phyloP scores from a whole-genome alignment of 371 early-diverging fungal genomes.

The Sporodiniella umbellata region DNA sequence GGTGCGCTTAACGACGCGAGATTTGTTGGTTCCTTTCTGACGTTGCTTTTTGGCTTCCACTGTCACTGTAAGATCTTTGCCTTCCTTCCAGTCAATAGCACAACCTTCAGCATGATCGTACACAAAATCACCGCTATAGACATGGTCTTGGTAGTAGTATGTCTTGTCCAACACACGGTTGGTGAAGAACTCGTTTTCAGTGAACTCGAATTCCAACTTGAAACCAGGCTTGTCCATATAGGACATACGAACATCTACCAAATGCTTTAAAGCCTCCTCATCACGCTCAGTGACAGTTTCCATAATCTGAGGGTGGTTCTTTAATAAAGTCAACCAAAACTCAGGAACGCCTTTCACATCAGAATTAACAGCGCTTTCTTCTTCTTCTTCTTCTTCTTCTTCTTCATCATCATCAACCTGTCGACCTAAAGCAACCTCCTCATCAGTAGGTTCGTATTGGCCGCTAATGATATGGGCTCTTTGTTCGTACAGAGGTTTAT shows the following conservation, averaged over 20 bases:
- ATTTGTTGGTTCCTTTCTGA: slow-evolving; percentile 96
- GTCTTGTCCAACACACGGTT: slow-evolving; percentile 87
- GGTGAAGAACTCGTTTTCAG: slow-evolving; percentile 84
- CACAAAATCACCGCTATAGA: slow-evolving; percentile 73
- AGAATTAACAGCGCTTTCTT: slow-evolving; percentile 30
- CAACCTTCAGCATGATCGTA: slow-evolving; percentile 91
- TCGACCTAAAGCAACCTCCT: slow-evolving; percentile 68
- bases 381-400: slow-evolving; percentile 37
- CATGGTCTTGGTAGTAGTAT: slow-evolving; percentile 79
- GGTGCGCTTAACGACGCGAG: slow-evolving; percentile 93
- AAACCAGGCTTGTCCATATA: slow-evolving; percentile 90
- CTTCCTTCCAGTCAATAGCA: slow-evolving; percentile 93
- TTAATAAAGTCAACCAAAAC: slow-evolving; percentile 94
- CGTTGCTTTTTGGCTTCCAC: slow-evolving; percentile 97
- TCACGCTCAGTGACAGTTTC: slow-evolving; percentile 90
- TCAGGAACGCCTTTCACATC: slow-evolving; percentile 66
- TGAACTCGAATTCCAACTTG: slow-evolving; percentile 89
- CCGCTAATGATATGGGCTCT: slow-evolving; percentile 78
- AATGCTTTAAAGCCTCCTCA: slow-evolving; percentile 77
- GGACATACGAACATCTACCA: slow-evolving; percentile 80
- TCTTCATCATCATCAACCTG: slow-evolving; percentile 56
- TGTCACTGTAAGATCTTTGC: slow-evolving; percentile 87
- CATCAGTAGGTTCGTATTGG: slow-evolving; percentile 80
- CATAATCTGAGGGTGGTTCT: slow-evolving; percentile 75
- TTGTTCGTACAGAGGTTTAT: slow-evolving; percentile 86